Evolutionary conservation across 768 basidiomycete species (phyloP), one percentile per base, ranked within the genome.

Genomic region (Tricholoma sp.): DNA sequence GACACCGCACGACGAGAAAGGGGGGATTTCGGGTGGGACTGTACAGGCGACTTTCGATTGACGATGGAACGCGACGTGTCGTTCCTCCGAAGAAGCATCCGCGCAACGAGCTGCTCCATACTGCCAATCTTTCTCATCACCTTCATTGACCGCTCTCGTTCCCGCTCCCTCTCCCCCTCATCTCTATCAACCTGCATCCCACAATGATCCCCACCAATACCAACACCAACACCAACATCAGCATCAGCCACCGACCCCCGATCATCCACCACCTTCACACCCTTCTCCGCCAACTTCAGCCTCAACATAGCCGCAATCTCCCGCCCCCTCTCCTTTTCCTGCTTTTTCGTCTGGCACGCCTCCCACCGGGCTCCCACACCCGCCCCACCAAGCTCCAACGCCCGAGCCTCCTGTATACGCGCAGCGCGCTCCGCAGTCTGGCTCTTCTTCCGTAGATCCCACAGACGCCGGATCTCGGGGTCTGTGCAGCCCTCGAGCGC

Each of bases 281-380:
- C 45, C 53, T 5, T 54, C 53, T 64, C 65, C 11, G 57, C 72
- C 59, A 83, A 63, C 69, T 86, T 86, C 59, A 86, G 65, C 63
- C 82, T 74, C 60, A 87, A 68, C 58, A 86, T 71, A 32, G 80
- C 73, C 8, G 78, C 76, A 10, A 86, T 69, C 71, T 87, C 85
- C 59, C 78, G 76, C 21, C 76, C 74, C 39, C 78, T 71, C 67
- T 84, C 85, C 62, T 79, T 79, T 62, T 82, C 79, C 51, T 73
- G 70, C 67, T 81, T 83, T 59, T 79, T 70, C 61, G 55, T 66
- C 59, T 71, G 76, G 60, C 76, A 69, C 54, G 76, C 78, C 62
- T 79, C 81, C 62, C 65, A 61, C n/a, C 61, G 49, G 58, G 71
- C 71, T 32, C 73, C 71, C 57, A 66, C 62, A 57, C 72, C 70